Conservation (phyloP, 108 stramenopile species). For the Fistulifera pelliculosa region DNA sequence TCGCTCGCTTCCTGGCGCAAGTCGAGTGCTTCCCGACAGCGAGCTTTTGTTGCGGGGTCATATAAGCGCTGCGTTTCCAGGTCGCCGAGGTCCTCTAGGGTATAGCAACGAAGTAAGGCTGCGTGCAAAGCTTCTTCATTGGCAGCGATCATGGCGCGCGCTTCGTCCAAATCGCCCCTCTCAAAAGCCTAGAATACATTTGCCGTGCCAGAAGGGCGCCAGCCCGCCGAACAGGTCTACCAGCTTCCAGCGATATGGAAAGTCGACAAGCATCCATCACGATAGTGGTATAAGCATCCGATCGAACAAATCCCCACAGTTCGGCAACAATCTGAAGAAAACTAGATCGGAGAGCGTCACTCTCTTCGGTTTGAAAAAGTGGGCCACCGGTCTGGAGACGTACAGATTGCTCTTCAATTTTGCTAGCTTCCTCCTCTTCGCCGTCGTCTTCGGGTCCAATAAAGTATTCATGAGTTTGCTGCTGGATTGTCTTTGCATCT, state of each 20-base stretch:
- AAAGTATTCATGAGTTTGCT: constrained; percentile 57
- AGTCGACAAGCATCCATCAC: no score
- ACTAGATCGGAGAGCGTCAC: constrained; percentile 51
- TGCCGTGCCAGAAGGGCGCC: constrained; percentile 58
- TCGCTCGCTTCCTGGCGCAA: constrained; percentile 22
- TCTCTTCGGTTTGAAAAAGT: constrained; percentile 58
- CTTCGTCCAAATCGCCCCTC: constrained; percentile 17
- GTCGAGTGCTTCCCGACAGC: constrained; percentile 61
- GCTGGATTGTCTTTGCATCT: constrained; percentile 18
- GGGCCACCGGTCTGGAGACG: constrained; percentile 73
- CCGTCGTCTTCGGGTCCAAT: constrained; percentile 9
- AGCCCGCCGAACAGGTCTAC: constrained; percentile 47
- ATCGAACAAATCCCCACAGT: constrained; percentile 9
- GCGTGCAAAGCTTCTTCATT: constrained; percentile 37
- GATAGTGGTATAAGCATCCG: no score
- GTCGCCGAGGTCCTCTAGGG: constrained; percentile 1
- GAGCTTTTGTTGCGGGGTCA: constrained; percentile 45
- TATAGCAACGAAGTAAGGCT: constrained; percentile 14
- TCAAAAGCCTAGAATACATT: constrained; percentile 42
- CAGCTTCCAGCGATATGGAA: constrained; percentile 28
- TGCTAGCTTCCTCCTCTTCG: constrained; percentile 15
- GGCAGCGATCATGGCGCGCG: constrained; percentile 2
- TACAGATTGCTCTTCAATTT: constrained; percentile 28
- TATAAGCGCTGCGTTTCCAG: constrained; percentile 10
- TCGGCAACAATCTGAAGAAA: constrained; percentile 51